A percentile compares a stretch with the other conserved stretches of the same genome.
Conservation (phyloP, 768 basidiomycete genomes). For the Psilocybe cyanescens region DNA sequence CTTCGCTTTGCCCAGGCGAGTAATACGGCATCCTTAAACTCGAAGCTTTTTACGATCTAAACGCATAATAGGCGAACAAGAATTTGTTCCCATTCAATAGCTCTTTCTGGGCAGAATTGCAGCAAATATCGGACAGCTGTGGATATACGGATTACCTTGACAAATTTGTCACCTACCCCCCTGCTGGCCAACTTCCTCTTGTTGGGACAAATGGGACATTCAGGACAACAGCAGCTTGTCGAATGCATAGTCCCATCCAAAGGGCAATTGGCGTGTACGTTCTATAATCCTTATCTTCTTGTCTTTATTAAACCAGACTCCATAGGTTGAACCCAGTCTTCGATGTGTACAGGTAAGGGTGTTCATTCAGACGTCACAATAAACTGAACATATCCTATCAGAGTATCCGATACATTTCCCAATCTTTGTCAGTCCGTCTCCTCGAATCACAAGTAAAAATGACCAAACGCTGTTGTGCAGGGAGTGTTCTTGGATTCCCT, state of each 20-base stretch:
- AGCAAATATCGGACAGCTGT: conserved; percentile 55
- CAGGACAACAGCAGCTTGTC: conserved; percentile 41
- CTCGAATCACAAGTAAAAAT: not conserved
- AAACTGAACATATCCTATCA: conserved; percentile 13
- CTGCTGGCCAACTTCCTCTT: conserved; percentile 62
- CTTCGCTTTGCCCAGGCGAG: conserved; percentile 56
- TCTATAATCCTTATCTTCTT: not conserved
- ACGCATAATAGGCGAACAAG: conserved; percentile 45
- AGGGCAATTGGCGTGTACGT: conserved; percentile 51
- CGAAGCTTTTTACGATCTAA: not conserved
- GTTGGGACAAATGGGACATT: conserved; percentile 47
- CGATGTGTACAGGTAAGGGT: conserved; percentile 50
- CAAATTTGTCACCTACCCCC: conserved; percentile 67
- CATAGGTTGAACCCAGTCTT: conserved; percentile 58
- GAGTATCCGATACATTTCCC: conserved; percentile 57
- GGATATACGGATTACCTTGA: conserved; percentile 65
- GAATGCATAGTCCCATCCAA: conserved; percentile 53
- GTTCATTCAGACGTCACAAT: not conserved
- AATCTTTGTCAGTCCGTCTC: conserved; percentile 39
- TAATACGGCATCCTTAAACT: not conserved
- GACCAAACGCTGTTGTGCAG: conserved; percentile 21
- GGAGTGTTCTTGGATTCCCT: conserved; percentile 75
- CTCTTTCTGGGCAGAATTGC: conserved; percentile 55
- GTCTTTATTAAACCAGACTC: not conserved
- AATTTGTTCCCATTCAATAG: conserved; percentile 65